A percentile compares a stretch with the other conserved stretches of the same genome.
phyloP scores from a whole-genome alignment of 2,329 filamentous ascomycete genomes.

The Clonostachys sp. region DNA sequence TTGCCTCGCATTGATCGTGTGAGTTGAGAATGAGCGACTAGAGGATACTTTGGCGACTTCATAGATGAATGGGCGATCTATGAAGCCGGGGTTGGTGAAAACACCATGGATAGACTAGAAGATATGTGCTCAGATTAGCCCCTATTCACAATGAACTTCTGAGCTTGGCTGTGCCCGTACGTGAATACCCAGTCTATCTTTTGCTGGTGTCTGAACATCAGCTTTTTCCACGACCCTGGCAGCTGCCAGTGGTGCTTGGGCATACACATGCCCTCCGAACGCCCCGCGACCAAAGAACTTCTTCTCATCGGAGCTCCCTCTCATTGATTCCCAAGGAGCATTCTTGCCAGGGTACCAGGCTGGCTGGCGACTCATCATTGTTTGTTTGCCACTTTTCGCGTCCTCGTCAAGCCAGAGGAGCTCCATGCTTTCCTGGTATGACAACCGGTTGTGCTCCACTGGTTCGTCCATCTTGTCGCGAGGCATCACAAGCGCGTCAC shows the following conservation, averaged over 20 bases:
- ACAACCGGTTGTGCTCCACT: neutral
- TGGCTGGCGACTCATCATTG: slow-evolving; percentile 22
- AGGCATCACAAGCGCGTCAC: too few species aligned
- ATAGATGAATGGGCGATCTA: slow-evolving; percentile 49
- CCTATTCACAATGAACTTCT: neutral
- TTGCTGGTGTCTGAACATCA: slow-evolving; percentile 10
- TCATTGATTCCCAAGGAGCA: slow-evolving; percentile 15
- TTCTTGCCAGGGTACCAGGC: slow-evolving; percentile 23
- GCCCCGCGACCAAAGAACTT: slow-evolving; percentile 14
- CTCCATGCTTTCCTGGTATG: slow-evolving; percentile 5
- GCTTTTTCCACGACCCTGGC: slow-evolving; percentile 23
- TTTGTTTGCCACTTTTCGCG: slow-evolving; percentile 5
- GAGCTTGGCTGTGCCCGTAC: slow-evolving; percentile 14
- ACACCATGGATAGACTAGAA: slow-evolving; percentile 49
- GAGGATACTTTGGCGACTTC: slow-evolving; percentile 36
- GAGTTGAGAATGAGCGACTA: slow-evolving; percentile 42
- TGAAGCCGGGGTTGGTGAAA: slow-evolving; percentile 42
- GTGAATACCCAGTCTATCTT: slow-evolving; percentile 23
- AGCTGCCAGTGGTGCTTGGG: slow-evolving; percentile 27
- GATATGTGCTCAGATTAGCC: neutral
- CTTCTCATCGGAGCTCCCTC: neutral
- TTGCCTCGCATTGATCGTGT: slow-evolving; percentile 44
- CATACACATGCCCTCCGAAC: slow-evolving; percentile 30
- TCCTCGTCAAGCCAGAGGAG: neutral
- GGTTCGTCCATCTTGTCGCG: neutral